phyloP scores from a whole-genome alignment of 768 basidiomycete genomes.

The Hygrocybe punicea region DNA sequence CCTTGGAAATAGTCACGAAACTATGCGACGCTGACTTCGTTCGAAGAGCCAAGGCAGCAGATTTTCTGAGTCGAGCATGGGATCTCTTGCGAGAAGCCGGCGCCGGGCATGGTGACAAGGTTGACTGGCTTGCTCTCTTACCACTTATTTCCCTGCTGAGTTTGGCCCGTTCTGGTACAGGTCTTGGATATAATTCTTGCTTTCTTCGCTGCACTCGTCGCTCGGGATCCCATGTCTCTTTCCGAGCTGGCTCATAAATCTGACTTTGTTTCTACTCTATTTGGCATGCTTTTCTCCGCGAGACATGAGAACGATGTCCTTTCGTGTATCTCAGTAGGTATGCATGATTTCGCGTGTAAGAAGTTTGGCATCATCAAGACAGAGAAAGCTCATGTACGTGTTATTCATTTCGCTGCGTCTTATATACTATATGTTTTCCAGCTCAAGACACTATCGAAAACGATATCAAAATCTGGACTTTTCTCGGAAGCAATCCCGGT shows the following conservation, averaged over 20 bases:
- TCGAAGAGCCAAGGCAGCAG: constrained; percentile 75
- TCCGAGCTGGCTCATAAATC: constrained; percentile 47
- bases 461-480: constrained; percentile 35
- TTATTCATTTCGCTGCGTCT: background rate
- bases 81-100: constrained; percentile 57
- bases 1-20: constrained; percentile 71
- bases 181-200: constrained; percentile 61
- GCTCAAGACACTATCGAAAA: constrained; percentile 26
- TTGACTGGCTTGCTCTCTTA: background rate
- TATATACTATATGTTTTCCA: constrained; percentile 15
- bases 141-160: background rate
- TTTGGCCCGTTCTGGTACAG: constrained; percentile 31
- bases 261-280: constrained; percentile 41
- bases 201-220: constrained; percentile 60
- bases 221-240: constrained; percentile 56
- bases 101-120: constrained; percentile 61
- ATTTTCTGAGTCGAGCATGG: constrained; percentile 70
- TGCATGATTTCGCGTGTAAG: constrained; percentile 45
- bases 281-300: constrained; percentile 37
- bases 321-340: constrained; percentile 30
- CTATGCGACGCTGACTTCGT: constrained; percentile 70
- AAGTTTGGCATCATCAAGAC: constrained; percentile 52
- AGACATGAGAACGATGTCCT: constrained; percentile 48
- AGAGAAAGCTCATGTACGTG: constrained; percentile 54
- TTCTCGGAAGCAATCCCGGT: background rate